These are phyloP conservation scores for Ustilago cynodontis DNA, from an alignment of 1,284 basidiomycete genomes.

Conservation along the genomic window DNA sequence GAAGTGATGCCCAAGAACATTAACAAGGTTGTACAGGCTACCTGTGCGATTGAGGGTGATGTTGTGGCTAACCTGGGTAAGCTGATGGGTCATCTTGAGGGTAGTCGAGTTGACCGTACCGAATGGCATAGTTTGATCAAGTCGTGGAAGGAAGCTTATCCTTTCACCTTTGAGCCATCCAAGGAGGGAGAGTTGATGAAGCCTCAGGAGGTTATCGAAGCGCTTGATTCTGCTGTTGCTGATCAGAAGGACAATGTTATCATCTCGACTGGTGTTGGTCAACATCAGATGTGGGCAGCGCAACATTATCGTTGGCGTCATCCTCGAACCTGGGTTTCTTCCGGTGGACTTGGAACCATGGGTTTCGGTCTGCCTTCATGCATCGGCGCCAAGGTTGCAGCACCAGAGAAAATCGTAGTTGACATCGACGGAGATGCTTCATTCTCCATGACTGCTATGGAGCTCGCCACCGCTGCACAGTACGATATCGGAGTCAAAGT, in stretches of 20 bases:
- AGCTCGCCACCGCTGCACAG: slow-evolving; percentile 91
- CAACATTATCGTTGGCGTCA: slow-evolving; percentile 92
- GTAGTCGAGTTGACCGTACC: slow-evolving; percentile 71
- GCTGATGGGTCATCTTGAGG: slow-evolving; percentile 78
- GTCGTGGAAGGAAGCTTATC: slow-evolving; percentile 87
- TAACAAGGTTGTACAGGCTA: slow-evolving; percentile 97
- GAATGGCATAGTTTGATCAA: slow-evolving; percentile 81
- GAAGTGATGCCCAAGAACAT: slow-evolving; percentile 99
- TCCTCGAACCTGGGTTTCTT: slow-evolving; percentile 90
- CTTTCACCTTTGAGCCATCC: slow-evolving; percentile 87
- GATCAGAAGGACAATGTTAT: slow-evolving; percentile 87
- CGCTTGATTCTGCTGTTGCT: slow-evolving; percentile 78
- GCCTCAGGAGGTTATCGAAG: slow-evolving; percentile 96
- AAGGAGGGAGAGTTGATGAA: slow-evolving; percentile 80
- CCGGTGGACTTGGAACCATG: slow-evolving; percentile 95
- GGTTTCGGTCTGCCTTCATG: slow-evolving; percentile 94
- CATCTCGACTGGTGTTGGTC: slow-evolving; percentile 93
- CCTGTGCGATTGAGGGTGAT: slow-evolving; percentile 92
- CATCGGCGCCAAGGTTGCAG: slow-evolving; percentile 95
- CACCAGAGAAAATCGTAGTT: slow-evolving; percentile 90
- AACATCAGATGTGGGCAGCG: slow-evolving; percentile 99
- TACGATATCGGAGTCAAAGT: slow-evolving; percentile 93
- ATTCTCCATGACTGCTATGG: slow-evolving; percentile 98
- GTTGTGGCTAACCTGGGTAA: slow-evolving; percentile 85
- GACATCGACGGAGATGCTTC: slow-evolving; percentile 98